Conservation (phyloP, 176 grass and related monocot species). For the Aechmea fasciata region DNA sequence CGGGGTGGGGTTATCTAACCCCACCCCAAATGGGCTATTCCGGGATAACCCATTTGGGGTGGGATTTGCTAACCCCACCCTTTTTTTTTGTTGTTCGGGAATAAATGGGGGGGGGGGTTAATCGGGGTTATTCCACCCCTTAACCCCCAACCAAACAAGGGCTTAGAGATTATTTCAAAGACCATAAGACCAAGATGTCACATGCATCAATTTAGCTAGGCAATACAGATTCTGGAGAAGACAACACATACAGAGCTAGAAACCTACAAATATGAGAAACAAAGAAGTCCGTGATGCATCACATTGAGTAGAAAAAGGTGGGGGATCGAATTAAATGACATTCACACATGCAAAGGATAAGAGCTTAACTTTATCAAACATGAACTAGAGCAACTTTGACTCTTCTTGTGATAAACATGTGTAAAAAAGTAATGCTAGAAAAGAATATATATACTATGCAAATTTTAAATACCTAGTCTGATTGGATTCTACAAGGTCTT, state of each 20-base stretch:
- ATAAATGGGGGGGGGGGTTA: too few relatives aligned
- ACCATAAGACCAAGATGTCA: neutral
- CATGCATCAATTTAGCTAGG: neutral
- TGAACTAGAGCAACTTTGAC: neutral
- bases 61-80: too few relatives aligned
- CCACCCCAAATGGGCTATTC: too few relatives aligned
- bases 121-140: too few relatives aligned
- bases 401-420: neutral
- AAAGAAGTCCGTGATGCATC: neutral
- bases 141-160: too few relatives aligned
- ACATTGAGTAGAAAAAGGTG: neutral
- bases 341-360: neutral
- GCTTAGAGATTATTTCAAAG: neutral
- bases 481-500: too few relatives aligned
- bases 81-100: too few relatives aligned
- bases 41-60: too few relatives aligned
- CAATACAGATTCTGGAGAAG: neutral
- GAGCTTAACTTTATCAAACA: neutral
- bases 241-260: neutral
- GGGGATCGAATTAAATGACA: neutral
- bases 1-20: too few relatives aligned
- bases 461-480: too few relatives aligned
- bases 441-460: neutral
- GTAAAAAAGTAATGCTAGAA: neutral
- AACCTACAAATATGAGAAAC: neutral